phyloP scores from a whole-genome alignment of 176 grass and related monocot species.

The Carex parvula region DNA sequence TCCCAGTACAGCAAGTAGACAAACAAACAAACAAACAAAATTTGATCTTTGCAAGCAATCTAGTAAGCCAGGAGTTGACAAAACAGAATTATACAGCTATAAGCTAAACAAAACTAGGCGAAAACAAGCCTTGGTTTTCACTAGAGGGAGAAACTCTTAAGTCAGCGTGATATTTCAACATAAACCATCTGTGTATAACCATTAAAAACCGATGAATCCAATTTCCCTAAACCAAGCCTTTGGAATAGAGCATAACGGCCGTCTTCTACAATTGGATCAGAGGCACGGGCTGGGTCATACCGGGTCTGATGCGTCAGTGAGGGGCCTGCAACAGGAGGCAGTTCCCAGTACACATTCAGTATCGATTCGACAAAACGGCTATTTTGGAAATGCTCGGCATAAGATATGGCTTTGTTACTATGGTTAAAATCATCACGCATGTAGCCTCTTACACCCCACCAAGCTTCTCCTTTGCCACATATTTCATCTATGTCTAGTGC shows the following conservation, averaged over 20 bases:
- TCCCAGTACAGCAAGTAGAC: neutral
- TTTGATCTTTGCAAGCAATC: neutral
- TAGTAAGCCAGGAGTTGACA: neutral
- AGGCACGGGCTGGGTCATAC: constrained; percentile 67
- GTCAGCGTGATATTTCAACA: constrained; percentile 51
- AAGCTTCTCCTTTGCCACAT: constrained; percentile 63
- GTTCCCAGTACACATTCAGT: constrained; percentile 82
- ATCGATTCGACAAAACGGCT: constrained; percentile 68
- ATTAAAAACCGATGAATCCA: constrained; percentile 72
- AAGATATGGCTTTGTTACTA: constrained; percentile 53
- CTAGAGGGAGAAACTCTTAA: neutral
- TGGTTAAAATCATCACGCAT: constrained; percentile 84
- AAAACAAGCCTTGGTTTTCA: neutral
- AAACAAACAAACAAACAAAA: neutral
- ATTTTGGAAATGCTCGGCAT: constrained; percentile 83
- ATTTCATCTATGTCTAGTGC: constrained; percentile 66
- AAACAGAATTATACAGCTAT: constrained; percentile 5
- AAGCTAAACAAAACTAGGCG: neutral
- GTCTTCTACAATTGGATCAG: constrained; percentile 77
- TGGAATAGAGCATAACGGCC: constrained; percentile 63
- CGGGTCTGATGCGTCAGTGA: constrained; percentile 89
- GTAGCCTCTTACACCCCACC: constrained; percentile 88
- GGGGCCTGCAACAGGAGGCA: constrained; percentile 81
- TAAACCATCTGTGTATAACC: constrained; percentile 94
- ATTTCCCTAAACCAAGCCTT: constrained; percentile 51